Conservation (phyloP, 768 basidiomycete species). For the Amanita rubescens region DNA sequence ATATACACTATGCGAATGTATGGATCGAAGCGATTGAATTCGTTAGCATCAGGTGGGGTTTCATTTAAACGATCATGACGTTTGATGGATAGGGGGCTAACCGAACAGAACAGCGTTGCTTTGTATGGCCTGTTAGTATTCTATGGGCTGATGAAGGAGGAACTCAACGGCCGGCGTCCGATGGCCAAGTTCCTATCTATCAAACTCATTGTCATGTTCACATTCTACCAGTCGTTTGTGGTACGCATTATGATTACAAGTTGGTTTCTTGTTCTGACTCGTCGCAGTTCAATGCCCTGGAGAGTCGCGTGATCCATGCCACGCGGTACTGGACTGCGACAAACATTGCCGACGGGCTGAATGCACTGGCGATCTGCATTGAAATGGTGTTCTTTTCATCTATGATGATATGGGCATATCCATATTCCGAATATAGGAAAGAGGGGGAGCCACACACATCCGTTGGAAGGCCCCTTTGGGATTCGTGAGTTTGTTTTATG, state of each 20-base stretch:
- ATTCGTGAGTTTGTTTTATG: conserved; percentile 34
- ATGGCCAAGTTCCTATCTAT: conserved; percentile 82
- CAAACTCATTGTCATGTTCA: conserved; percentile 83
- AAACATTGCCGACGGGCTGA: conserved; percentile 80
- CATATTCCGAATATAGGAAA: conserved; percentile 53
- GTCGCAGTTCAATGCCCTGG: conserved; percentile 54
- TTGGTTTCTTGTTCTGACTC: background rate
- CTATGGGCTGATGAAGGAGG: conserved; percentile 74
- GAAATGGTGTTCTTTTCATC: conserved; percentile 86
- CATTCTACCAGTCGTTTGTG: conserved; percentile 80
- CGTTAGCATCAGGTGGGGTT: conserved; percentile 65
- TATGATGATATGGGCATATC: conserved; percentile 84
- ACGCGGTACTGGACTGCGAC: conserved; percentile 77
- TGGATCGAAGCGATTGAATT: conserved; percentile 74
- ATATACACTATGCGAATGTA: conserved; percentile 52
- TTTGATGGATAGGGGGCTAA: background rate
- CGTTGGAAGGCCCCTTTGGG: conserved; percentile 66
- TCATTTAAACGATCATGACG: background rate
- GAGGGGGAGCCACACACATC: conserved; percentile 37
- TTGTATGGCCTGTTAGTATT: conserved; percentile 82
- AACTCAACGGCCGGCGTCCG: conserved; percentile 69
- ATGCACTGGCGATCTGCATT: conserved; percentile 74
- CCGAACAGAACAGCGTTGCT: conserved; percentile 48
- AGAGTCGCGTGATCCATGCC: conserved; percentile 61
- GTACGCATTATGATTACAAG: conserved; percentile 29